Evolutionary conservation across 352 stramenopile species (phyloP).

Genomic region (Phytophthora hybrid): DNA sequence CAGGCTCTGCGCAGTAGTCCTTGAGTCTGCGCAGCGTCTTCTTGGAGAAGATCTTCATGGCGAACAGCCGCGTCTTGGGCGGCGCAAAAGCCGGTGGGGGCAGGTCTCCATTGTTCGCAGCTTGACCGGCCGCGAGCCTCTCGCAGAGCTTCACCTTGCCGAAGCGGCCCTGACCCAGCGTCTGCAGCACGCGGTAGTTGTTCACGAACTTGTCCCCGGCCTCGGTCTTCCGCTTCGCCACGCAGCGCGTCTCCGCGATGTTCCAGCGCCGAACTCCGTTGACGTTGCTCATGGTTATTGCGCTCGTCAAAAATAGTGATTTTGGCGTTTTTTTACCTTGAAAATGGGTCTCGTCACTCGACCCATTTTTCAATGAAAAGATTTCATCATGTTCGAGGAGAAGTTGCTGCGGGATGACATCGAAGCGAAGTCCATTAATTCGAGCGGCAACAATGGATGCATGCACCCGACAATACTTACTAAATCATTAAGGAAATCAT

Average conservation of each 20-base stretch:
- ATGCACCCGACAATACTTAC: too few species aligned
- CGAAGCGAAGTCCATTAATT: too few species aligned
- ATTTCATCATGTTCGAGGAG: too few species aligned
- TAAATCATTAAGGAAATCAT: too few species aligned
- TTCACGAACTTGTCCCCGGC: constrained; percentile 75
- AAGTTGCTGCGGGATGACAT: too few species aligned
- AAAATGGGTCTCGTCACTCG: too few species aligned
- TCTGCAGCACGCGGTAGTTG: constrained; percentile 81
- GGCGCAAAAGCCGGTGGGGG: constrained; percentile 30
- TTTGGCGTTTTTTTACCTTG: too few species aligned
- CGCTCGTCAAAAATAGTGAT: too few species aligned
- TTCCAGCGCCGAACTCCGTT: constrained; percentile 51
- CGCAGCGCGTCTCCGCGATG: constrained; percentile 70
- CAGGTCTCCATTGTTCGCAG: neutral
- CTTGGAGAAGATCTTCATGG: constrained; percentile 90
- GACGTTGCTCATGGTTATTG: too few species aligned
- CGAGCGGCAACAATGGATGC: too few species aligned
- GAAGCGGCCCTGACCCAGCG: constrained; percentile 80
- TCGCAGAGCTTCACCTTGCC: constrained; percentile 89
- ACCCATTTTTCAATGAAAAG: too few species aligned
- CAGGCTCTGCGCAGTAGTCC: constrained; percentile 64
- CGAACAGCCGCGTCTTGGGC: constrained; percentile 60
- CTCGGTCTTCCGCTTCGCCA: constrained; percentile 58
- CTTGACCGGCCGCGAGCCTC: constrained; percentile 40
- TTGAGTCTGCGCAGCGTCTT: constrained; percentile 78